Evolutionary conservation across 2,329 filamentous ascomycete species (phyloP).

Genomic region (Monosporascus sp.): DNA sequence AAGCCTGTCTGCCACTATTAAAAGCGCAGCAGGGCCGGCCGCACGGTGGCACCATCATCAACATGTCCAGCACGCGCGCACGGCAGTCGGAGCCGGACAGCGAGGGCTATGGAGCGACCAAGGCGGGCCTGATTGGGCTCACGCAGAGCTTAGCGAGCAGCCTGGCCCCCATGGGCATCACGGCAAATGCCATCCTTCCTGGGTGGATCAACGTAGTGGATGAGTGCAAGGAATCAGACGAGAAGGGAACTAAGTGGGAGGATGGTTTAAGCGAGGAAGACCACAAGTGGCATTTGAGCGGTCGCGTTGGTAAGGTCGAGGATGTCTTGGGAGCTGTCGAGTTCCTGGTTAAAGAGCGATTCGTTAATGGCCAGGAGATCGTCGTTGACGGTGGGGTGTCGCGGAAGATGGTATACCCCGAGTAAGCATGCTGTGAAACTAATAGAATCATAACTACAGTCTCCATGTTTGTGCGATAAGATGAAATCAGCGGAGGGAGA

Average conservation of each 20-base stretch:
- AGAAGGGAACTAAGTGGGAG: constrained; percentile 36
- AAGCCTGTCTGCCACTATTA: constrained; percentile 23
- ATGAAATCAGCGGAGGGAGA: no score
- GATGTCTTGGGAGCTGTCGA: constrained; percentile 29
- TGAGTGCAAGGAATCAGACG: constrained; percentile 28
- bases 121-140: constrained; percentile 45
- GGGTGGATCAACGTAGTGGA: constrained; percentile 48
- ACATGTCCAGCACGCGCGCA: constrained; percentile 46
- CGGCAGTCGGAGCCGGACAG: constrained; percentile 43
- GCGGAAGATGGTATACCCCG: constrained; percentile 27
- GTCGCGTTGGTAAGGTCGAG: constrained; percentile 44
- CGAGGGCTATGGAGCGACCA: constrained; percentile 44
- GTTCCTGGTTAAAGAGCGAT: constrained; percentile 21
- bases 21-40: constrained; percentile 3
- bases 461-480: no score
- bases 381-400: constrained; percentile 26
- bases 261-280: constrained; percentile 40
- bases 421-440: constrained; percentile 5
- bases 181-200: constrained; percentile 44
- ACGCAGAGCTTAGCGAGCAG: constrained; percentile 44
- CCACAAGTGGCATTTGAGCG: constrained; percentile 42
- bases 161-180: constrained; percentile 35
- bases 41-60: constrained; percentile 31
- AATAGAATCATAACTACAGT: no score
- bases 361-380: constrained; percentile 25